phyloP scores from a whole-genome alignment of 495 filamentous ascomycete genomes.

The Lepraria neglecta region DNA sequence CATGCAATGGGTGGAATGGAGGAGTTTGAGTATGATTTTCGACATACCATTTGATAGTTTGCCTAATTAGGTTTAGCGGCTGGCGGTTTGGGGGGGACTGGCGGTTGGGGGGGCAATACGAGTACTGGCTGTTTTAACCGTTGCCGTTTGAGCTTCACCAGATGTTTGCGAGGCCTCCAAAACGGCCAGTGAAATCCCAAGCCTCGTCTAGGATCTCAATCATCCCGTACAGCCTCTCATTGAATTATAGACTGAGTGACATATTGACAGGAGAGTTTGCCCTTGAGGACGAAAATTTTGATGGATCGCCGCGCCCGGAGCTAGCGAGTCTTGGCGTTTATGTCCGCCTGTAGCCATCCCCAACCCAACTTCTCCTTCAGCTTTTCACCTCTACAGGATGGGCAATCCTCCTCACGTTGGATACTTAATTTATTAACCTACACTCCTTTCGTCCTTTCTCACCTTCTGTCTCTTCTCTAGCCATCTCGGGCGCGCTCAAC shows the following conservation, averaged over 20 bases:
- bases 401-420: neutral
- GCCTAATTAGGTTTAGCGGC: no score
- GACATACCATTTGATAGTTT: no score
- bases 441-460: neutral
- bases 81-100: no score
- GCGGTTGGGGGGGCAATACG: no score
- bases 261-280: neutral
- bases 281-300: neutral
- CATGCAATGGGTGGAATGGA: no score
- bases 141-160: neutral
- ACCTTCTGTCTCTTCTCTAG: neutral
- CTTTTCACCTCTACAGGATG: neutral
- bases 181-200: neutral
- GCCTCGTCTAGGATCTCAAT: no score
- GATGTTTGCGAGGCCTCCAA: no score
- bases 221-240: neutral
- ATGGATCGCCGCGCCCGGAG: constrained; percentile 3
- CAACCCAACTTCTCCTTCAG: neutral
- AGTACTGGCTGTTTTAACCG: no score
- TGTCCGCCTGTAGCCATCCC: constrained; percentile 10
- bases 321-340: constrained; percentile 5
- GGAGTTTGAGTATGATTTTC: no score
- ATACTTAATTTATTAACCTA: neutral
- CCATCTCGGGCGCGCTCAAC: neutral
- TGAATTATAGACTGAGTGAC: neutral